These are phyloP conservation scores for Volvariella volvacea DNA, from an alignment of 1,284 basidiomycete species.

Conservation along the genomic window DNA sequence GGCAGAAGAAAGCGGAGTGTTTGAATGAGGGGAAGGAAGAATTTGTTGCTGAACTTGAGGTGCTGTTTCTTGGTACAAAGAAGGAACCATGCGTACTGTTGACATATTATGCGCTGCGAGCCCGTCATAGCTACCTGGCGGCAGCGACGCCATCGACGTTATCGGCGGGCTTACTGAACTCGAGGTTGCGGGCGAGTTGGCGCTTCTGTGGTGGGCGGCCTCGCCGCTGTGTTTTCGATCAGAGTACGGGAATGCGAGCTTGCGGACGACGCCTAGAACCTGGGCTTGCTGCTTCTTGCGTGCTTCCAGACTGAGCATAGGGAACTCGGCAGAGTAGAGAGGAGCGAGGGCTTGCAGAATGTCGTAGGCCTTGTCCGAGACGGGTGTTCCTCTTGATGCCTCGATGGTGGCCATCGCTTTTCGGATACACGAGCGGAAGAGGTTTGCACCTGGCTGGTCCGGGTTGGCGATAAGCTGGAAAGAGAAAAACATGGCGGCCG, in stretches of 20 bases:
- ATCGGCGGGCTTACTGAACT: slow-evolving; percentile 41
- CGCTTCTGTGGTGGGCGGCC: slow-evolving; percentile 37
- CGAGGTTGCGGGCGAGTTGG: slow-evolving; percentile 32
- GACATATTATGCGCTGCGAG: slow-evolving; percentile 26
- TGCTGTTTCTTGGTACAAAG: slow-evolving; percentile 11
- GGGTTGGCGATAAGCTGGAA: slow-evolving; percentile 75
- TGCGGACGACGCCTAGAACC: slow-evolving; percentile 59
- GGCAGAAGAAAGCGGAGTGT: too few species aligned
- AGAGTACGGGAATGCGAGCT: slow-evolving; percentile 73
- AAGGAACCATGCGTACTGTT: slow-evolving; percentile 22
- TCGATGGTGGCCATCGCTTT: slow-evolving; percentile 62
- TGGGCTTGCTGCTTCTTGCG: slow-evolving; percentile 53
- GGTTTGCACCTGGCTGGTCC: slow-evolving; percentile 63
- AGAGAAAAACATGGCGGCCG: slow-evolving; percentile 81
- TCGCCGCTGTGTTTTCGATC: slow-evolving; percentile 41
- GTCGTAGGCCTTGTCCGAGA: slow-evolving; percentile 67
- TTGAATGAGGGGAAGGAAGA: too few species aligned
- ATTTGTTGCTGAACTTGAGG: too few species aligned
- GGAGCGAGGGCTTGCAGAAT: slow-evolving; percentile 65
- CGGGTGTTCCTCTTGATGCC: slow-evolving; percentile 49
- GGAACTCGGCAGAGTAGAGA: slow-evolving; percentile 58
- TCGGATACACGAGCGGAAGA: slow-evolving; percentile 67
- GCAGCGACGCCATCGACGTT: slow-evolving; percentile 14
- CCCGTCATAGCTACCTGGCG: too few species aligned
- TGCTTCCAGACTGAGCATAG: slow-evolving; percentile 34